Conservation (phyloP, 2,329 filamentous ascomycete species). For the Teratosphaeria destructans region DNA sequence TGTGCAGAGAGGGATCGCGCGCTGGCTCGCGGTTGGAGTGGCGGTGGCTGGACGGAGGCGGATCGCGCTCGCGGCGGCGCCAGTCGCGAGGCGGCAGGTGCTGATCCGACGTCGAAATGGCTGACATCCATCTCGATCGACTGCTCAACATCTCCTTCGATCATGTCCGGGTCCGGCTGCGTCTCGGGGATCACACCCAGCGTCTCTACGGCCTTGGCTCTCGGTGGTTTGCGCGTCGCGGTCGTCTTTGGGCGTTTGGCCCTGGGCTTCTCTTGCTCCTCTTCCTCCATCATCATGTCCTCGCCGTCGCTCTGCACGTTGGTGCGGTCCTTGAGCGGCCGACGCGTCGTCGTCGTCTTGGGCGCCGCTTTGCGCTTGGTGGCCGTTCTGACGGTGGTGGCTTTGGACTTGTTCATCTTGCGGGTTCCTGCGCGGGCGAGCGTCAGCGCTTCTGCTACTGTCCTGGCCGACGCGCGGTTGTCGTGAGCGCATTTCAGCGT, state of each 20-base stretch:
- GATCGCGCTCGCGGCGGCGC: slow-evolving; percentile 25
- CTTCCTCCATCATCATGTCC: slow-evolving; percentile 30
- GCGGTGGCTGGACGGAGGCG: slow-evolving; percentile 18
- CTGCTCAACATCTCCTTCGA: slow-evolving; percentile 25
- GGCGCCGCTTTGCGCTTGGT: slow-evolving; percentile 30
- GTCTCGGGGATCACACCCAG: slow-evolving; percentile 36
- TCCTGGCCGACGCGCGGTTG: no score
- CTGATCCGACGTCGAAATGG: slow-evolving; percentile 18
- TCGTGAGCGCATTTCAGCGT: not conserved
- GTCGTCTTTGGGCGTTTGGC: slow-evolving; percentile 24
- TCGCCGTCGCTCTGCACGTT: slow-evolving; percentile 30
- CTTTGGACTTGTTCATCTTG: slow-evolving; percentile 14
- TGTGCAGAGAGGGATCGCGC: slow-evolving; percentile 27
- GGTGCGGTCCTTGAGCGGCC: slow-evolving; percentile 31
- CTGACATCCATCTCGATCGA: slow-evolving; percentile 29
- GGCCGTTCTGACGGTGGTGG: slow-evolving; percentile 22
- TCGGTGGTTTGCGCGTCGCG: slow-evolving; percentile 15
- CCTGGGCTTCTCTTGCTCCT: slow-evolving; percentile 27
- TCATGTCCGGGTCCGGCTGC: slow-evolving; percentile 33
- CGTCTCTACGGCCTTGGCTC: slow-evolving; percentile 24
- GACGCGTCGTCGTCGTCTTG: slow-evolving; percentile 29
- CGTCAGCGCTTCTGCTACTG: not conserved
- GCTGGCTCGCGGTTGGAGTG: slow-evolving; percentile 15
- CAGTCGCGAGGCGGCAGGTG: slow-evolving; percentile 10
- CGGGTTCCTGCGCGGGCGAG: slow-evolving; percentile 1